These are phyloP conservation scores for Neonectria ditissima DNA, from an alignment of 2,329 filamentous ascomycete genomes.

Conservation along the genomic window DNA sequence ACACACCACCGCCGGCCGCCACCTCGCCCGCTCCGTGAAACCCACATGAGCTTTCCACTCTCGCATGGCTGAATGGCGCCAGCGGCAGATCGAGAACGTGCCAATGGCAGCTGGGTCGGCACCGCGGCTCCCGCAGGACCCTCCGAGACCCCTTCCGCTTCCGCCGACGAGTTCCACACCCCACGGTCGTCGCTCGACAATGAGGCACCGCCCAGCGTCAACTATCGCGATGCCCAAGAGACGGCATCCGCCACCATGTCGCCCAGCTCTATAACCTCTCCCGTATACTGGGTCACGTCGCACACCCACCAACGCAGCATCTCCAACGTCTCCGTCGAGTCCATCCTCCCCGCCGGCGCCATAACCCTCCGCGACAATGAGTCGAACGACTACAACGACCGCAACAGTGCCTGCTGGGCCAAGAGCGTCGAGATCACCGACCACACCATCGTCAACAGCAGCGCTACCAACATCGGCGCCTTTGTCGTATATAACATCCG, in stretches of 20 bases:
- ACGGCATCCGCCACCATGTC: constrained; percentile 43
- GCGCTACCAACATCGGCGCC: constrained; percentile 75
- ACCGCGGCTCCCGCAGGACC: constrained; percentile 31
- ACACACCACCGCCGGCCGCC: constrained; percentile 17
- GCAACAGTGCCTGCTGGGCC: constrained; percentile 73
- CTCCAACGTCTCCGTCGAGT: constrained; percentile 62
- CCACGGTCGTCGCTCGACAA: constrained; percentile 44
- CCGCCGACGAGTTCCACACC: constrained; percentile 43
- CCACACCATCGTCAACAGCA: constrained; percentile 68
- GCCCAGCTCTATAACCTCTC: constrained; percentile 50
- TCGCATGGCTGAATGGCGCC: constrained; percentile 52
- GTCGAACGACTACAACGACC: constrained; percentile 60
- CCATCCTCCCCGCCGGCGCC: constrained; percentile 62
- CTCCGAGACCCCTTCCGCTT: constrained; percentile 35
- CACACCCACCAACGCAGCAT: constrained; percentile 51
- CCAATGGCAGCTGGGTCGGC: constrained; percentile 36
- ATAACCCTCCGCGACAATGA: constrained; percentile 75
- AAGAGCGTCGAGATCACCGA: constrained; percentile 71
- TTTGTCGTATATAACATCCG: constrained; percentile 96
- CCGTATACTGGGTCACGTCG: constrained; percentile 59
- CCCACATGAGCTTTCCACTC: constrained; percentile 26
- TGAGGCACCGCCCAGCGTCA: constrained; percentile 20
- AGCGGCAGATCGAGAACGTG: constrained; percentile 44
- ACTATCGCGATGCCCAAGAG: constrained; percentile 33
- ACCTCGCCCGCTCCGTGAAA: constrained; percentile 1